Base-by-base conservation (phyloP, 805 yeast species). In the Saccharomycopsis sp. region DNA sequence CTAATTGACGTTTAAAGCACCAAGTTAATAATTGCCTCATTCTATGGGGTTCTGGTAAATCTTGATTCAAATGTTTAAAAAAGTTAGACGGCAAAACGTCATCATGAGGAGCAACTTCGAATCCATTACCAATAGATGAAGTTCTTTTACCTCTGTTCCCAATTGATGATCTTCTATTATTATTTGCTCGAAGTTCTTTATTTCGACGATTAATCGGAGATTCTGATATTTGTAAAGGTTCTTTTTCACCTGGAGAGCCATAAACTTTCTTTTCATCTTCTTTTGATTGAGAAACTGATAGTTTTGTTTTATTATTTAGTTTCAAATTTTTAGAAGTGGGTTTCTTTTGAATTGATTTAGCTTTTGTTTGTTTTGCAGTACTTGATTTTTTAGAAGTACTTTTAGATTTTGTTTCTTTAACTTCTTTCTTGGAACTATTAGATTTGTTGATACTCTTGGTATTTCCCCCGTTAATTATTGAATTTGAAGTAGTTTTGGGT, bases 61-160 rank as follows among this genome's bases (percentile, higher is more conserved):
- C 67, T 4, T 63, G 55, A 47, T 80, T 82, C 25, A 82, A 56
- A 51, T 76, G 76, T 51, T 79, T 79, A 54, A 70, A 74, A 51
- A 74, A 74, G 39, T 75, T 76, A 8, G 59, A 50, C 1, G 65
- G 61, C 0, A 74, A 67, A 1, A 82, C 72, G 34, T 74, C 76
- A 1, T 67, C 63, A 53, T 81, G 88, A 2, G 88, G 88, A 23
- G 68, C 69, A 0, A 79, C 83, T 2, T 63, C 65, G 49, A 74
- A 74, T 2, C 88, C 89, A 51, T 78, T 79, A 2, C 88, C 87
- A 5, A 81, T 70, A 0, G 87, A 77, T 52, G 83, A 80, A 2
- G 77, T 72, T 21, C 92, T 58, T 51, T 78, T 79, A 5, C 92
- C 92, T 26, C 92, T 61, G 39, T 70, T 69, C 30, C 67, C 54